phyloP scores from a whole-genome alignment of 192 early-diverging fungal species.

The Entomortierella lignicola region DNA sequence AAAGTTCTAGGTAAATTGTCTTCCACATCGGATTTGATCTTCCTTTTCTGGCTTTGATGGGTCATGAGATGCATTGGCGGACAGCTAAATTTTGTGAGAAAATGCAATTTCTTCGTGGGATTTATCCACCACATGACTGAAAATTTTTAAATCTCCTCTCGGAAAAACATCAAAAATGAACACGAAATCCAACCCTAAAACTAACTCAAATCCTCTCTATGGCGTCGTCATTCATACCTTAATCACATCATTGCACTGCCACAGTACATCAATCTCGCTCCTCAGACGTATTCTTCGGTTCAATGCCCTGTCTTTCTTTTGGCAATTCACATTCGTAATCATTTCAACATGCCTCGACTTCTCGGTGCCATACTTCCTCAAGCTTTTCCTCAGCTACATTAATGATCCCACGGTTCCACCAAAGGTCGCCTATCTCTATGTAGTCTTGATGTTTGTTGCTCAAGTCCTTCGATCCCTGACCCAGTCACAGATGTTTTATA shows the following conservation, averaged over 20 bases:
- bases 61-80: neutral
- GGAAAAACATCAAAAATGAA: slow-evolving; percentile 15
- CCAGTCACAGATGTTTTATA: slow-evolving; percentile 57
- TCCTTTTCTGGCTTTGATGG: slow-evolving; percentile 7
- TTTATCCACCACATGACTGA: neutral
- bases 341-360: slow-evolving; percentile 66
- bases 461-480: slow-evolving; percentile 44
- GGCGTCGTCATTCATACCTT: neutral
- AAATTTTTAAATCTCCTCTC: neutral
- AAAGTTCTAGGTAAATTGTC: slow-evolving; percentile 17
- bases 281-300: slow-evolving; percentile 44
- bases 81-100: too few relatives aligned
- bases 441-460: slow-evolving; percentile 55
- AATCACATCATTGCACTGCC: neutral
- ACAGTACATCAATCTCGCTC: slow-evolving; percentile 25
- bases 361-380: slow-evolving; percentile 66
- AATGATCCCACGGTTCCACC: slow-evolving; percentile 62
- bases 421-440: slow-evolving; percentile 45
- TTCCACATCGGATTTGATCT: neutral
- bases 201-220: neutral
- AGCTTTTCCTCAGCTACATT: slow-evolving; percentile 65
- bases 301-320: slow-evolving; percentile 56
- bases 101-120: too few relatives aligned
- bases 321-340: slow-evolving; percentile 70
- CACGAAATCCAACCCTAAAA: neutral